Evolutionary conservation across 805 yeast genomes (phyloP).

Genomic region (Candida tibetensis): DNA sequence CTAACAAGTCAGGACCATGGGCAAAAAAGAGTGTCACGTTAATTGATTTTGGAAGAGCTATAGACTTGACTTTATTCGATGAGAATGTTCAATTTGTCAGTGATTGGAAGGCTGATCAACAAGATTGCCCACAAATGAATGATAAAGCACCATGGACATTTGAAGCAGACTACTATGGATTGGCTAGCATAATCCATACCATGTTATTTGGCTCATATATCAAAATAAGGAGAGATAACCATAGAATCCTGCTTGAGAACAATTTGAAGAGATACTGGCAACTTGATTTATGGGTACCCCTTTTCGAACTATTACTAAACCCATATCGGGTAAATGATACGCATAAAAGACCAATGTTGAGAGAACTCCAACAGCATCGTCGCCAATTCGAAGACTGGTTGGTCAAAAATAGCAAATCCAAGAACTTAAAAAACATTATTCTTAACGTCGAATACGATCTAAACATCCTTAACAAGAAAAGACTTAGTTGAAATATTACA

Average conservation of each 20-base stretch:
- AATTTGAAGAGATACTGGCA: constrained; percentile 76
- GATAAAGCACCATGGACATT: constrained; percentile 63
- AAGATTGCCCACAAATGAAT: constrained; percentile 72
- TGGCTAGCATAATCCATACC: constrained; percentile 71
- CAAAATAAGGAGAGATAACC: constrained; percentile 26
- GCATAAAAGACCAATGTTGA: constrained; percentile 38
- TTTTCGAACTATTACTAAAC: constrained; percentile 65
- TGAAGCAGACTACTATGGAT: constrained; percentile 80
- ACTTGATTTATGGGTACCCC: constrained; percentile 60
- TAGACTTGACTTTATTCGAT: constrained; percentile 62
- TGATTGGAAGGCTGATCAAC: constrained; percentile 59
- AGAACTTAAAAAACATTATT: constrained; percentile 30
- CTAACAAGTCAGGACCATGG: constrained; percentile 47
- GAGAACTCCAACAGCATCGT: constrained; percentile 33
- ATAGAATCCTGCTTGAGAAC: constrained; percentile 32
- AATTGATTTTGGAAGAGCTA: constrained; percentile 80
- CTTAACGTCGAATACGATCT: constrained; percentile 33
- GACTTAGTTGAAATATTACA: constrained; percentile 1
- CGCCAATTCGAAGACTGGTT: constrained; percentile 44
- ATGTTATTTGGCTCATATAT: constrained; percentile 70
- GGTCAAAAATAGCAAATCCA: constrained; percentile 13
- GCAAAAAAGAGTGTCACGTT: constrained; percentile 52
- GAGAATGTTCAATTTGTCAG: constrained; percentile 50
- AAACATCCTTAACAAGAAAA: constrained; percentile 14
- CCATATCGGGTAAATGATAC: constrained; percentile 35